phyloP scores from a whole-genome alignment of 192 early-diverging fungal species.

The Lunasporangiospora selenospora region DNA sequence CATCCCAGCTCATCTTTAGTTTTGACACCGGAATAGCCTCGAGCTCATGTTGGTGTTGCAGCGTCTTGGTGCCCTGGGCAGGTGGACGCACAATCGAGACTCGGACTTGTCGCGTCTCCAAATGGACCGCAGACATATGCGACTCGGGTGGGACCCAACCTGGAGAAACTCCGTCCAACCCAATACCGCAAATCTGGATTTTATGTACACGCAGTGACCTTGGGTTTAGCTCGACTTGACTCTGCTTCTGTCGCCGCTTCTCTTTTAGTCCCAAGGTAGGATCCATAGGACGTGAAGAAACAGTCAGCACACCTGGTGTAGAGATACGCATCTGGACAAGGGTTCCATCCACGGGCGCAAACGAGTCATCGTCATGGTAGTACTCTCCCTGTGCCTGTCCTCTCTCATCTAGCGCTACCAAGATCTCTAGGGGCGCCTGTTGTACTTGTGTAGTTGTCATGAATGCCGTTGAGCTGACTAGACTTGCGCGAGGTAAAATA shows the following conservation, averaged over 20 bases:
- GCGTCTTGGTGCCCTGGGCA: background rate
- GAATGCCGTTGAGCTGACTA: conserved; percentile 45
- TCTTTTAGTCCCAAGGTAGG: background rate
- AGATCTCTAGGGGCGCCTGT: conserved; percentile 47
- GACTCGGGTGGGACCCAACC: background rate
- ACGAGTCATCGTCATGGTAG: conserved; percentile 64
- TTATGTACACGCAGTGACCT: conserved; percentile 4
- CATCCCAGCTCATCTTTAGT: conserved; percentile 6
- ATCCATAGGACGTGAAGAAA: no score
- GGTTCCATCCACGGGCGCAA: conserved; percentile 13
- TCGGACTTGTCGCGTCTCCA: conserved; percentile 17
- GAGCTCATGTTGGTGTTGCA: conserved; percentile 19
- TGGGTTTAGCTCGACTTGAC: background rate
- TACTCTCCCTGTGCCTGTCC: conserved; percentile 55
- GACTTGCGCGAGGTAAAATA: conserved; percentile 56
- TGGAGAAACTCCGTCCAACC: background rate
- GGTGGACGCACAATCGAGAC: conserved; percentile 14
- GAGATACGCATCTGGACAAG: conserved; percentile 14
- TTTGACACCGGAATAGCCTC: background rate
- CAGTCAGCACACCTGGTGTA: conserved; percentile 6
- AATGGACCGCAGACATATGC: background rate
- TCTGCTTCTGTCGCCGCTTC: background rate
- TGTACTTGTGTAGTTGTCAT: conserved; percentile 40
- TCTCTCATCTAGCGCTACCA: conserved; percentile 60
- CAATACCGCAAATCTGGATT: conserved; percentile 11